A percentile compares a stretch with the other conserved stretches of the same genome.
These are phyloP conservation scores for Leccinum subspadiceum DNA, from an alignment of 1,284 basidiomycete species.

Conservation along the genomic window DNA sequence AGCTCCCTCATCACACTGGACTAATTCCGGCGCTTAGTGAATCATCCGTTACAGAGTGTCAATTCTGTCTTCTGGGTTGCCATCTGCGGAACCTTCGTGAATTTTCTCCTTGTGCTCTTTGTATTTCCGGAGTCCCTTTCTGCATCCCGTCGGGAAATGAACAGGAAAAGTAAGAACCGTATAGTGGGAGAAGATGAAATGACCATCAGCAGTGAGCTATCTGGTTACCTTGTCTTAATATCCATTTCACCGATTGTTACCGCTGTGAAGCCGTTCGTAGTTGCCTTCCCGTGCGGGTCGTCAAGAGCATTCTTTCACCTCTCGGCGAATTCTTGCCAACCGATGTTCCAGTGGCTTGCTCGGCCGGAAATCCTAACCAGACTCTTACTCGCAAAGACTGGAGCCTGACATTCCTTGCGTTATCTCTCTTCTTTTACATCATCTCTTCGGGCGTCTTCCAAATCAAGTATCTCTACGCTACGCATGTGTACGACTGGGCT, in stretches of 20 bases:
- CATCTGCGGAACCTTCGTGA: conserved; percentile 44
- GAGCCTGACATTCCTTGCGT: conserved; percentile 54
- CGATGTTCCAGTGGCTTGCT: conserved; percentile 33
- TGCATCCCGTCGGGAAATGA: conserved; percentile 41
- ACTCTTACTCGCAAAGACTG: conserved; percentile 45
- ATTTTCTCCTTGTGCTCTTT: conserved; percentile 53
- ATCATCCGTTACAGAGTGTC: conserved; percentile 36
- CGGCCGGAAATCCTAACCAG: conserved; percentile 9
- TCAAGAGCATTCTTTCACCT: conserved; percentile 44
- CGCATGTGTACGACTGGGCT: conserved; percentile 55
- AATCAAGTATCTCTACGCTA: conserved; percentile 62
- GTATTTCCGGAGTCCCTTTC: conserved; percentile 63
- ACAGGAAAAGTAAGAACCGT: conserved; percentile 35
- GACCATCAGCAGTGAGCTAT: conserved; percentile 9
- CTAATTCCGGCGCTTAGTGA: conserved; percentile 15
- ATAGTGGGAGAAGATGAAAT: conserved; percentile 23
- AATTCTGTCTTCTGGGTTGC: conserved; percentile 63
- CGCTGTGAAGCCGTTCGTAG: conserved; percentile 7
- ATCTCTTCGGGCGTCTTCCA: conserved; percentile 55
- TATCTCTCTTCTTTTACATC: conserved; percentile 45
- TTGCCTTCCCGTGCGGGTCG: conserved; percentile 20
- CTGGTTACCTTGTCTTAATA: conserved; percentile 1
- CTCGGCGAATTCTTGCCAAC: conserved; percentile 55
- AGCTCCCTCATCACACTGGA: not conserved
- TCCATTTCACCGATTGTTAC: not conserved